Evolutionary conservation across 306 rosid species (phyloP), one percentile per base, ranked within the genome.

Genomic region (Glycyrrhiza uralensis): DNA sequence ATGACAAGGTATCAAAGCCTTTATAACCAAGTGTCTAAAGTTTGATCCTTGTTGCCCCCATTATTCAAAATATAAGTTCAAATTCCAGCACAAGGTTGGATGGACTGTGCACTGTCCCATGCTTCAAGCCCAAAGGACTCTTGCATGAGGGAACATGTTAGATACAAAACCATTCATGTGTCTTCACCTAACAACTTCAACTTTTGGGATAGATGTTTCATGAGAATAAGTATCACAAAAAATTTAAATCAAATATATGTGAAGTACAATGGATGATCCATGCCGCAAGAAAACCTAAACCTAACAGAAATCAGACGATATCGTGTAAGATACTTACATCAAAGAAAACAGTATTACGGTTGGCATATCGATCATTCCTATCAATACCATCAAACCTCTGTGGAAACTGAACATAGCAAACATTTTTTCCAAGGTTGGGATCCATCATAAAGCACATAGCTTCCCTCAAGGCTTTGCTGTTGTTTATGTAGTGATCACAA

Each of bases 371-470:
- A 77, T 94, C 98, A 7, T 87, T 91, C 72, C 52, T 89, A 76
- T 94, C 98, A 79, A 94, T 94, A 38, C 97, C 98, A 72, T 94
- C 98, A 76, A 94, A 94, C 66, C 98, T 89, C 89, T 94, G 98
- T 0, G 98, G 98, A 78, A 94, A 94, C 80, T 94, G 98, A 62
- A 94, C 98, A 74, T 91, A 94, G 55, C 98, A 94, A 55, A 91
- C 95, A 56, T 86, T 74, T 72, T 89, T 94, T 51, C 98, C 98
- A 36, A 94, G 93, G 81, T 91, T 91, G 54, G 98, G 98, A 82
- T 94, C 98, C 98, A 94, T 94, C 83, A 94, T 82, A 61, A 94
- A 94, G 74, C 98, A 94, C 98, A 94, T 94, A 28, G 98, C 96
- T 82, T 94, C 98, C 67, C 97, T 86, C 84, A 94, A 80, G 71